Base-by-base conservation (phyloP, 208 protist species). In the Wallacemonas sp. region DNA sequence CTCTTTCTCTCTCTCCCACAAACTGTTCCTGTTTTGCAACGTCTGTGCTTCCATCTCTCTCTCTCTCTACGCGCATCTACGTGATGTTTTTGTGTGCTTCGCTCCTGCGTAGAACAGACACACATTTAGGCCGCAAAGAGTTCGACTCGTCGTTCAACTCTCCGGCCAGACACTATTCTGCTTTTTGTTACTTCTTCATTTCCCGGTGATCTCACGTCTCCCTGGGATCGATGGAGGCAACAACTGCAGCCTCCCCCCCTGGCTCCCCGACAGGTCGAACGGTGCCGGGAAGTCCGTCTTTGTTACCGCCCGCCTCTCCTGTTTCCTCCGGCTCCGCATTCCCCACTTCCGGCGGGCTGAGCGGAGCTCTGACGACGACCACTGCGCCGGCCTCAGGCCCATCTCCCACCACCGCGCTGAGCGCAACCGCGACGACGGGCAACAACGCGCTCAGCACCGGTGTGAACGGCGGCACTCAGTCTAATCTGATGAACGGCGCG, bases 101-200 rank as follows among this genome's bases (percentile, higher is more conserved):
- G 36, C 55, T 55, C 38, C 6, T 56, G 21, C 2, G 51, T 26
- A 61, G 55, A 60, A 22, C 6, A 66, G 66, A 70, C 19, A 58
- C 62, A 72, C 28, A 31, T 31, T 41, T 65, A 45, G 62, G n/a
- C n/a, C n/a, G n/a, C n/a, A n/a, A n/a, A n/a, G n/a, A n/a, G n/a
- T n/a, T n/a, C n/a, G n/a, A n/a, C n/a, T n/a, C n/a, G n/a, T n/a
- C n/a, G n/a, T n/a, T n/a, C n/a, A n/a, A n/a, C n/a, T n/a, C n/a
- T n/a, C n/a, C n/a, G n/a, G n/a, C n/a, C n/a, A n/a, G n/a, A n/a
- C n/a, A n/a, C n/a, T n/a, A n/a, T n/a, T n/a, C n/a, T n/a, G 1
- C 54, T 64, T 27, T 53, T 62, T 65, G 51, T 65, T 54, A 9
- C 2, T 56, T 60, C 22, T 56, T 47, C 65, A 44, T 75, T 71